Conservation (phyloP, 495 filamentous ascomycete species). For the Aspergillus mulundensis region DNA sequence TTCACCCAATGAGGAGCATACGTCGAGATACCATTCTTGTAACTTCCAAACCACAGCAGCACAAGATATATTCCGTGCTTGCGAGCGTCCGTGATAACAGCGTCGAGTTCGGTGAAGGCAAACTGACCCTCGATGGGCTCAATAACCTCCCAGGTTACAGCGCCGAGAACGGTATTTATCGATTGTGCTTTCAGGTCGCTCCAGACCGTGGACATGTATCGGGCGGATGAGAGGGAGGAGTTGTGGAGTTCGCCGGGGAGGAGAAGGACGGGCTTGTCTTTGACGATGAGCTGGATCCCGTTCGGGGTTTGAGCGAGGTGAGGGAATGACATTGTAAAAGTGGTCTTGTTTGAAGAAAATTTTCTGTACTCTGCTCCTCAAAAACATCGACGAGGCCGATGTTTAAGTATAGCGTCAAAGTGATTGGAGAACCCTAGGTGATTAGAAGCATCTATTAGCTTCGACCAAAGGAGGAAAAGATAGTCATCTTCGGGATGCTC, state of each 20-base stretch:
- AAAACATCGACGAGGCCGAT: neutral
- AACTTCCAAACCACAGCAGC: neutral
- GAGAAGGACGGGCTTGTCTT: neutral
- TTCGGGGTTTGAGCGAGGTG: neutral
- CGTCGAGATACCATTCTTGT: constrained; percentile 24
- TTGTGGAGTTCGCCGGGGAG: neutral
- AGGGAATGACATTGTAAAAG: neutral
- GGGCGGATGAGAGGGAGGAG: neutral
- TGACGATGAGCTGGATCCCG: neutral
- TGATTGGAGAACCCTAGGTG: too few relatives aligned
- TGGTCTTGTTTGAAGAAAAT: too few relatives aligned
- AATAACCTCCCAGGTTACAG: constrained; percentile 1
- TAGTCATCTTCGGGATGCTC: too few relatives aligned
- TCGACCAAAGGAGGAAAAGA: too few relatives aligned
- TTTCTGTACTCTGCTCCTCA: too few relatives aligned
- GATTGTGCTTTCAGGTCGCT: neutral
- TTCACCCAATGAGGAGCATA: constrained; percentile 46
- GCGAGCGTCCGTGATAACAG: neutral
- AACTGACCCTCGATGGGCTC: neutral
- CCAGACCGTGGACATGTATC: neutral
- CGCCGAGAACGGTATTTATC: neutral
- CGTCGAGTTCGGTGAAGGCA: neutral
- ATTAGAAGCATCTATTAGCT: too few relatives aligned
- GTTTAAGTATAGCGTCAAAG: too few relatives aligned
- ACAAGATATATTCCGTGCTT: neutral